phyloP scores from a whole-genome alignment of 2,329 filamentous ascomycete species.

The Alternaria gaisen region DNA sequence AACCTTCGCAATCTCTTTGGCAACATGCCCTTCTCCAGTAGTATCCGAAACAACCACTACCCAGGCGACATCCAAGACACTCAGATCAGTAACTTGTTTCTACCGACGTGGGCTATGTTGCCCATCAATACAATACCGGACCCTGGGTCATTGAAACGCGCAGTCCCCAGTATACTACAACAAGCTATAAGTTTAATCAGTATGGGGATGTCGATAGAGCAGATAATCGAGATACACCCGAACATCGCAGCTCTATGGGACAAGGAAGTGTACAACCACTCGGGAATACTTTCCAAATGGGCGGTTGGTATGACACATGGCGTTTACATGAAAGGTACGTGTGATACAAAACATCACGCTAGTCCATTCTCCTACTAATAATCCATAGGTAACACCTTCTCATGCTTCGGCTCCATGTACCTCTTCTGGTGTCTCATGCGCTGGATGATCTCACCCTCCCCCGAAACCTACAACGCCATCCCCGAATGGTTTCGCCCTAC shows the following conservation, averaged over 20 bases:
- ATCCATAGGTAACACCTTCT: constrained; percentile 30
- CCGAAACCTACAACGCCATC: constrained; percentile 32
- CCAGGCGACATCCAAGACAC: constrained; percentile 18
- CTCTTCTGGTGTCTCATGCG: constrained; percentile 35
- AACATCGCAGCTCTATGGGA: constrained; percentile 36
- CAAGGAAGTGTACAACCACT: constrained; percentile 23
- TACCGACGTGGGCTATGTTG: constrained; percentile 40
- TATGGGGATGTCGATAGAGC: constrained; percentile 17
- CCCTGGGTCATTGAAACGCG: constrained; percentile 26
- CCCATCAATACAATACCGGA: constrained; percentile 32
- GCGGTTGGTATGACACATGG: constrained; percentile 35
- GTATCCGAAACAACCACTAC: constrained; percentile 20
- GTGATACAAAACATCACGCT: not conserved
- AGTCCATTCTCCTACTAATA: not conserved
- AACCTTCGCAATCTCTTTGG: constrained; percentile 28
- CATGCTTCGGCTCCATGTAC: constrained; percentile 37
- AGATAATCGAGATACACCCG: constrained; percentile 30
- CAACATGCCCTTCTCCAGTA: constrained; percentile 28
- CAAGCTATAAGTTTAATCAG: constrained; percentile 25
- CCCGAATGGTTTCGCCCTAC: constrained; percentile 38
- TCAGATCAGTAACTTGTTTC: constrained; percentile 24
- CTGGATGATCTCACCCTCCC: constrained; percentile 38
- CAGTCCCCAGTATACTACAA: constrained; percentile 19
- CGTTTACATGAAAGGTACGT: constrained; percentile 27
- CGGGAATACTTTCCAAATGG: constrained; percentile 34